Conservation (phyloP, 768 basidiomycete species). For the Lyophyllum decastes region DNA sequence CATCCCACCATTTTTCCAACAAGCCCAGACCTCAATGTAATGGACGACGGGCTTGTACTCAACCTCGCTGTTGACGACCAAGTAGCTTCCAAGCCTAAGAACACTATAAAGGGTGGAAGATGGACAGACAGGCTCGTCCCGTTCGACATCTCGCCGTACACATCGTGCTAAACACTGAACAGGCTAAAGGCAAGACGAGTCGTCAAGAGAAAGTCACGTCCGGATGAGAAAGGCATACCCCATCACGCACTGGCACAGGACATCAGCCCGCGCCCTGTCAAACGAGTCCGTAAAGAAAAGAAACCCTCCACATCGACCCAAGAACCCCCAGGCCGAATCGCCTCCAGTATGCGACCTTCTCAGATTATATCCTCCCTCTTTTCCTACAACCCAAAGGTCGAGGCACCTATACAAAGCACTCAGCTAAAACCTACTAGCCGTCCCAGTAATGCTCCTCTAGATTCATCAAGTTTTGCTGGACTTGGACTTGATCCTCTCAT, state of each 20-base stretch:
- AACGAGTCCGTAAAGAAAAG: constrained; percentile 37
- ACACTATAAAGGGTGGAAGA: constrained; percentile 58
- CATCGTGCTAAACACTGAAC: constrained; percentile 13
- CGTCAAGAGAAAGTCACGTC: constrained; percentile 56
- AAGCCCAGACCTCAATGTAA: constrained; percentile 20
- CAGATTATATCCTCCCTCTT: constrained; percentile 91
- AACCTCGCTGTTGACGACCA: constrained; percentile 57
- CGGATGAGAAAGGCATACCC: constrained; percentile 30
- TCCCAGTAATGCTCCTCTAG: constrained; percentile 87
- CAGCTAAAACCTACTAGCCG: constrained; percentile 28
- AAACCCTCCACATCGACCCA: constrained; percentile 21
- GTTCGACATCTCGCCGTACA: constrained; percentile 14
- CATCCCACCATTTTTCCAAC: neutral
- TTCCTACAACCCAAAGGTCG: constrained; percentile 76
- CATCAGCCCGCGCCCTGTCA: constrained; percentile 38
- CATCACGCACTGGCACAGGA: constrained; percentile 20
- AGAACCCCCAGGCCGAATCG: constrained; percentile 22
- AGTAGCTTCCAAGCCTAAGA: constrained; percentile 21
- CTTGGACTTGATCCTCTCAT: constrained; percentile 85
- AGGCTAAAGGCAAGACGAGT: constrained; percentile 79
- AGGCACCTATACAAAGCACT: constrained; percentile 33
- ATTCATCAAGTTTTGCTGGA: constrained; percentile 77
- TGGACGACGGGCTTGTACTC: constrained; percentile 78
- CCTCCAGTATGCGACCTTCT: constrained; percentile 32
- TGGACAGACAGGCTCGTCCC: constrained; percentile 74